A percentile compares a stretch with the other conserved stretches of the same genome.
phyloP scores from a whole-genome alignment of 108 stramenopile species.

The Cyclotella choctawhatcheeana region DNA sequence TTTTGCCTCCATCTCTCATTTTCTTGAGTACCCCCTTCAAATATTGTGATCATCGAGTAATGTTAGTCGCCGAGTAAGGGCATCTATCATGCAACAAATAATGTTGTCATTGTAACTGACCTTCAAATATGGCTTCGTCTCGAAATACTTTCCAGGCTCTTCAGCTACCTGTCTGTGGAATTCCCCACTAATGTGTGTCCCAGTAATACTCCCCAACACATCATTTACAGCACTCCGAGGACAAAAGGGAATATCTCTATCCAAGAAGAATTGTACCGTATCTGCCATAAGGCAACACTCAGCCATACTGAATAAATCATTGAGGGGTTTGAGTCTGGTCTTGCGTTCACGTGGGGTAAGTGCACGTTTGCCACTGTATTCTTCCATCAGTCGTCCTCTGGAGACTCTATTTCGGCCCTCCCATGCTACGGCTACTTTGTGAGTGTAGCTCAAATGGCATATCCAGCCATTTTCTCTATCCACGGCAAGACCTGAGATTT shows the following conservation, averaged over 20 bases:
- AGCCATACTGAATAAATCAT: constrained; percentile 95
- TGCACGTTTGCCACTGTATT: constrained; percentile 87
- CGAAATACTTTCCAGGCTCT: constrained; percentile 81
- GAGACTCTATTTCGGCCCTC: constrained; percentile 87
- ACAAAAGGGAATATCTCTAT: constrained; percentile 77
- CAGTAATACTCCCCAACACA: constrained; percentile 82
- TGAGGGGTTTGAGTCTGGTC: constrained; percentile 87
- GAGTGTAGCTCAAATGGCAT: constrained; percentile 93
- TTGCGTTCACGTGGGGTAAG: constrained; percentile 73
- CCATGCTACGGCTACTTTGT: constrained; percentile 93
- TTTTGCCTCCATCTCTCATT: constrained; percentile 72
- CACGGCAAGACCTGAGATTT: constrained; percentile 92
- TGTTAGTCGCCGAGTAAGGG: too few species aligned
- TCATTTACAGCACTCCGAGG: constrained; percentile 84
- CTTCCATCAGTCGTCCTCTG: constrained; percentile 68
- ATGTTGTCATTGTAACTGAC: too few species aligned
- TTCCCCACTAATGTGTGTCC: constrained; percentile 93
- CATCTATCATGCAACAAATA: too few species aligned
- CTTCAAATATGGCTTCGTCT: constrained; percentile 73
- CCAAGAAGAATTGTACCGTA: constrained; percentile 92
- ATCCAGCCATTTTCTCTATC: constrained; percentile 95
- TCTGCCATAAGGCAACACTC: constrained; percentile 97
- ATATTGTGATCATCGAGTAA: too few species aligned
- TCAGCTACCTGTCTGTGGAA: constrained; percentile 90
- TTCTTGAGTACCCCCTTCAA: constrained; percentile 74